Evolutionary conservation across 2,329 filamentous ascomycete species (phyloP).

Genomic region (Colletotrichum limetticola): DNA sequence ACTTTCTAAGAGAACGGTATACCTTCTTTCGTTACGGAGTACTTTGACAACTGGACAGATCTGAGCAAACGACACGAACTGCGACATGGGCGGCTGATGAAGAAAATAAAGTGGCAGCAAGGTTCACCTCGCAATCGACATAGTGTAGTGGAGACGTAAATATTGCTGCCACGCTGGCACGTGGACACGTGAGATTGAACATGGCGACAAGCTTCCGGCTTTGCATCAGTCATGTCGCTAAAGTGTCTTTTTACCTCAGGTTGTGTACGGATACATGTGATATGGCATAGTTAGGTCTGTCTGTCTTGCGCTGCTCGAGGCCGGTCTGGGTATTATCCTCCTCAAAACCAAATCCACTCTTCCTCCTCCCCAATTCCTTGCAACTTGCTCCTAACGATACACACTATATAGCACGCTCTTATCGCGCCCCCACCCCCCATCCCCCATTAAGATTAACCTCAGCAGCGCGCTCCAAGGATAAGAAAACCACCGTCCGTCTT

Average conservation of each 20-base stretch:
- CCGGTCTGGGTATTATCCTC: conserved; percentile 33
- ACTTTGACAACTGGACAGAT: too few relatives aligned
- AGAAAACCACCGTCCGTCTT: background rate
- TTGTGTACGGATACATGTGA: background rate
- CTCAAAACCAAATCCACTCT: background rate
- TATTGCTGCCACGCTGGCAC: background rate
- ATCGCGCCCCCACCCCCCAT: background rate
- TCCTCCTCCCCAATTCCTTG: background rate
- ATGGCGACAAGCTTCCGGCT: background rate
- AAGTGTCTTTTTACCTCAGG: background rate
- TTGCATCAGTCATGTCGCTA: background rate
- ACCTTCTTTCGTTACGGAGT: too few relatives aligned
- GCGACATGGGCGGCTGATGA: background rate
- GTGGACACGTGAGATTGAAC: background rate
- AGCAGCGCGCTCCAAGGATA: background rate
- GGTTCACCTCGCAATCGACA: background rate
- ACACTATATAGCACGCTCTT: background rate
- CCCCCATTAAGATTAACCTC: background rate
- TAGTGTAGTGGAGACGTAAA: background rate
- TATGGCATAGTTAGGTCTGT: background rate
- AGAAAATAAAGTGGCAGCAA: background rate
- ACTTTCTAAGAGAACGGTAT: too few relatives aligned
- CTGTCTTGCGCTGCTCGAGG: conserved; percentile 1
- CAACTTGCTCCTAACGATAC: background rate
- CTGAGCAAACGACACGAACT: background rate